These are phyloP conservation scores for Globisporangium yorkense DNA, from an alignment of 352 stramenopile genomes.

Conservation along the genomic window DNA sequence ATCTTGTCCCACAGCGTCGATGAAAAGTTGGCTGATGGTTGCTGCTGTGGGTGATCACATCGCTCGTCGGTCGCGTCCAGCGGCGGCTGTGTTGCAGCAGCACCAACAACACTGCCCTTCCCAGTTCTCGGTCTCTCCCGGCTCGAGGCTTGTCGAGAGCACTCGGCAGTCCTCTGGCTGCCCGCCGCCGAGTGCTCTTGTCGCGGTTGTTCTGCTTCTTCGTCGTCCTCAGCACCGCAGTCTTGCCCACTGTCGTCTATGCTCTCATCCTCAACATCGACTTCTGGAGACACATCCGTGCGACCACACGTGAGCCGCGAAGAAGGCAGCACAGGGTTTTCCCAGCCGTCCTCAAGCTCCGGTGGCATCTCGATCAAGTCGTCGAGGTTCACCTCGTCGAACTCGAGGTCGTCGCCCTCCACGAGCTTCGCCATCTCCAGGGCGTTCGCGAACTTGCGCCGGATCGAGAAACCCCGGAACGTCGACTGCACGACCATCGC, in stretches of 20 bases:
- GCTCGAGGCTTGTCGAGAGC: too few relatives aligned
- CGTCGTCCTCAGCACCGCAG: too few relatives aligned
- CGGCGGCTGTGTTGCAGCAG: not conserved
- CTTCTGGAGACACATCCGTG: too few relatives aligned
- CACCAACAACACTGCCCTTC: too few relatives aligned
- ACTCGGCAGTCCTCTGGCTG: too few relatives aligned
- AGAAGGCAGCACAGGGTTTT: conserved; percentile 31
- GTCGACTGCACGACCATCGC: conserved; percentile 55
- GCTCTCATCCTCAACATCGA: too few relatives aligned
- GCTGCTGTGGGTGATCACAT: too few relatives aligned
- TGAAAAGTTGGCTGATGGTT: conserved; percentile 6
- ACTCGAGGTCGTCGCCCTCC: conserved; percentile 17
- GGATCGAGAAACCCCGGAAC: conserved; percentile 63
- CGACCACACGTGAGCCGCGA: not conserved
- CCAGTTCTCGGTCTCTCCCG: too few relatives aligned
- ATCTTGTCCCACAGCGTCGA: conserved; percentile 64
- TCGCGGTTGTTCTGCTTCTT: too few relatives aligned
- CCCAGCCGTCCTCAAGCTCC: conserved; percentile 58
- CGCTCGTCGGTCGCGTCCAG: too few relatives aligned
- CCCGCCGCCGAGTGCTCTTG: too few relatives aligned
- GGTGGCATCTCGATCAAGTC: conserved; percentile 48
- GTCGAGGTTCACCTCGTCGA: conserved; percentile 49
- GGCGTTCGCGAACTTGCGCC: conserved; percentile 57
- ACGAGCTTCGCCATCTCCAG: conserved; percentile 40
- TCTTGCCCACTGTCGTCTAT: too few relatives aligned